phyloP scores from a whole-genome alignment of 1,284 basidiomycete species.

The Limonomyces culmigenus region DNA sequence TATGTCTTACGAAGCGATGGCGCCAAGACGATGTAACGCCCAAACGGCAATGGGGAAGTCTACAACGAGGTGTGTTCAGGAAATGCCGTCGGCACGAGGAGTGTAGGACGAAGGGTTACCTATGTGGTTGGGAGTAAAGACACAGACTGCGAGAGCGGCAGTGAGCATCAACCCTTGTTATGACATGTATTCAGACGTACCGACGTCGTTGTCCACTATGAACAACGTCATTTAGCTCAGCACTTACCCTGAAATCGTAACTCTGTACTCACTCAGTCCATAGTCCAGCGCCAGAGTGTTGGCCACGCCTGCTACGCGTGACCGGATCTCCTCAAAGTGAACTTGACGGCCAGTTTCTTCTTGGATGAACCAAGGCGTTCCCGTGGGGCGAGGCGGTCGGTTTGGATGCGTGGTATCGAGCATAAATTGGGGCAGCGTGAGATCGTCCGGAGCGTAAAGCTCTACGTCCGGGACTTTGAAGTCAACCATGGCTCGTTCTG shows the following conservation, averaged over 20 bases:
- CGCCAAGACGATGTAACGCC: conserved; percentile 62
- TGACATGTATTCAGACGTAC: too few relatives aligned
- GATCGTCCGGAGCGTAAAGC: conserved; percentile 40
- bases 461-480: background rate
- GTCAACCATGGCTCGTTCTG: background rate
- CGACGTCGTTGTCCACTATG: conserved; percentile 24
- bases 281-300: conserved; percentile 40
- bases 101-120: too few relatives aligned
- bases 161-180: too few relatives aligned
- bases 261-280: conserved; percentile 17
- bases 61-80: too few relatives aligned
- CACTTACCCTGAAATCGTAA: background rate
- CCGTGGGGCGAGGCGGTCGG: conserved; percentile 25
- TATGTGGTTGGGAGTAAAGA: conserved; percentile 53
- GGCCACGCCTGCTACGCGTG: conserved; percentile 40
- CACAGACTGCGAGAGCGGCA: conserved; percentile 31
- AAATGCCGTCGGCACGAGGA: too few relatives aligned
- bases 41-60: conserved; percentile 62
- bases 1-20: conserved; percentile 37
- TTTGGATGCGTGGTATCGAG: conserved; percentile 34
- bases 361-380: conserved; percentile 46
- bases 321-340: conserved; percentile 29
- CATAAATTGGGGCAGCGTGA: conserved; percentile 62
- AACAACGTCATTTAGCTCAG: background rate
- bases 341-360: conserved; percentile 34